These are phyloP conservation scores for Fusarium sp. DNA, from an alignment of 2,329 filamentous ascomycete genomes.

Conservation along the genomic window DNA sequence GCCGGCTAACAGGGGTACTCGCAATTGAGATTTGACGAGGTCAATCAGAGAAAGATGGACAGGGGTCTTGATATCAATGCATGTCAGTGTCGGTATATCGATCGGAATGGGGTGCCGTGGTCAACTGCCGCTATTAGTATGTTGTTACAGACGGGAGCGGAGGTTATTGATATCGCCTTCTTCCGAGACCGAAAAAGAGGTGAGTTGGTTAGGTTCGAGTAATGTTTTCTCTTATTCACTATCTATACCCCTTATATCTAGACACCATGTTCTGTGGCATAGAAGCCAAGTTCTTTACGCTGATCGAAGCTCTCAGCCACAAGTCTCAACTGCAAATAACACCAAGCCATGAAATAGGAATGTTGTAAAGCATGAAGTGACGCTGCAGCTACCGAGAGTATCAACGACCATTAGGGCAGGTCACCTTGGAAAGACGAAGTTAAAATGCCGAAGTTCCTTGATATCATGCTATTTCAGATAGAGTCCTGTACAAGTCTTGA, in stretches of 20 bases:
- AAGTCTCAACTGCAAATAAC: no score
- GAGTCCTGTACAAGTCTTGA: fast-evolving
- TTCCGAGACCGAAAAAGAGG: fast-evolving
- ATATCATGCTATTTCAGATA: not conserved
- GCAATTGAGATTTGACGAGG: not conserved
- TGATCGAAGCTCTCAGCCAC: no score
- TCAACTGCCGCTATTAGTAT: not conserved
- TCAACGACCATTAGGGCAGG: fast-evolving
- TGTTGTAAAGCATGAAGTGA: not conserved
- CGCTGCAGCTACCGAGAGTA: not conserved
- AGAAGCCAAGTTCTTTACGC: no score
- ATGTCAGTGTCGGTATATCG: not conserved
- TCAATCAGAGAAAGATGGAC: not conserved
- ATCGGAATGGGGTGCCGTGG: not conserved
- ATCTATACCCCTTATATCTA: no score
- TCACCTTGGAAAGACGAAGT: fast-evolving
- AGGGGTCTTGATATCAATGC: not conserved
- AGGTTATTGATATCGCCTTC: fast-evolving
- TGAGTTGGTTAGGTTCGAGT: not conserved
- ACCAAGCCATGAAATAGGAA: fast-evolving
- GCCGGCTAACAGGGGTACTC: not conserved
- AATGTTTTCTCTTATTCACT: not conserved
- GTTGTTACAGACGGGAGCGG: fast-evolving
- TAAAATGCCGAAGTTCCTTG: not conserved
- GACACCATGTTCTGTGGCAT: no score